Evolutionary conservation across 2,329 filamentous ascomycete genomes (phyloP).

Genomic region (Scedosporium minutisporum): DNA sequence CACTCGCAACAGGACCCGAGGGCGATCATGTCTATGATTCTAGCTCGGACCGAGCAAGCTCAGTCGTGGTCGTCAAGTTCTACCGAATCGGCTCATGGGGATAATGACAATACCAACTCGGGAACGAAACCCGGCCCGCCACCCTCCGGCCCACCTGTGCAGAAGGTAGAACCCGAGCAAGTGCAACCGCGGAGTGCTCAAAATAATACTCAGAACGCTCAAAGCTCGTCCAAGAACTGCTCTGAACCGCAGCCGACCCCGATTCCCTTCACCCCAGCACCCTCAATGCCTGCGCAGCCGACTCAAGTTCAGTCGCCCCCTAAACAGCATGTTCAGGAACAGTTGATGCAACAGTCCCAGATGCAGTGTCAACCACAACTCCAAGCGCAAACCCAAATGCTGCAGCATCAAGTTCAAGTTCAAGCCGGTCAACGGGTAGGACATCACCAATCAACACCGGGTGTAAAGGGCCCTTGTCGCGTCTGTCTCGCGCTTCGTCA

Average conservation of each 20-base stretch:
- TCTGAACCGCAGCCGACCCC: too few species aligned
- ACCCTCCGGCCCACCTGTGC: background rate
- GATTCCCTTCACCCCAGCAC: background rate
- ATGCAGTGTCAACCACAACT: background rate
- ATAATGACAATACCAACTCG: background rate
- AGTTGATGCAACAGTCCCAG: background rate
- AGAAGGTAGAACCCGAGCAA: background rate
- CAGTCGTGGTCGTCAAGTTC: background rate
- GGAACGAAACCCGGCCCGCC: background rate
- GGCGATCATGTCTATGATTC: background rate
- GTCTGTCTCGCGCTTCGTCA: constrained; percentile 1
- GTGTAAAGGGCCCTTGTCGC: background rate
- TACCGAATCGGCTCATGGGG: background rate
- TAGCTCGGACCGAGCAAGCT: background rate
- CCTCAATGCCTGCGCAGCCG: background rate
- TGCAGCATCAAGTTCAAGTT: background rate
- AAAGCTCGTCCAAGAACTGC: too few species aligned
- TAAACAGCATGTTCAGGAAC: background rate
- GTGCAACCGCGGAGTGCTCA: background rate
- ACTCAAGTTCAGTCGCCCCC: background rate
- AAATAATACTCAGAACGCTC: too few species aligned
- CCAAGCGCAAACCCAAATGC: background rate
- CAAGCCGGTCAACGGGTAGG: background rate
- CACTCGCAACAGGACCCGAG: background rate
- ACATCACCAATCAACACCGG: background rate